Conservation (phyloP, 176 grass and related monocot genomes). For the bread wheat (Triticum aestivum) region IWGSC_CS_RefSeq_v2.1 NC_057803.1:741052726-741053225, state of each 20-base stretch:
- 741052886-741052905: not conserved
- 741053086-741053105: no score
- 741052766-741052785: not conserved
- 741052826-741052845: no score
- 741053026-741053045: not conserved
- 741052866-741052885: not conserved
- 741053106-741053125: no score
- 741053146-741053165: no score
- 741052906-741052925: not conserved
- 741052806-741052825: not conserved
- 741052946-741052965: conserved; percentile 57
- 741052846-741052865: not conserved
- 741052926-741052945: not conserved
- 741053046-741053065: not conserved
- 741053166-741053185: no score
- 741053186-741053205: not conserved
- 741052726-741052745: no score
- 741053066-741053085: not conserved
- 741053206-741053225: not conserved
- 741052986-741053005: conserved; percentile 31
- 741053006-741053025: not conserved
- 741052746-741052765: not conserved
- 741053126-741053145: no score
- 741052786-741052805: no score
- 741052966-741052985: conserved; percentile 71